Base-by-base conservation (phyloP, 1,284 basidiomycete genomes). In the Amylostereum chailletii region DNA sequence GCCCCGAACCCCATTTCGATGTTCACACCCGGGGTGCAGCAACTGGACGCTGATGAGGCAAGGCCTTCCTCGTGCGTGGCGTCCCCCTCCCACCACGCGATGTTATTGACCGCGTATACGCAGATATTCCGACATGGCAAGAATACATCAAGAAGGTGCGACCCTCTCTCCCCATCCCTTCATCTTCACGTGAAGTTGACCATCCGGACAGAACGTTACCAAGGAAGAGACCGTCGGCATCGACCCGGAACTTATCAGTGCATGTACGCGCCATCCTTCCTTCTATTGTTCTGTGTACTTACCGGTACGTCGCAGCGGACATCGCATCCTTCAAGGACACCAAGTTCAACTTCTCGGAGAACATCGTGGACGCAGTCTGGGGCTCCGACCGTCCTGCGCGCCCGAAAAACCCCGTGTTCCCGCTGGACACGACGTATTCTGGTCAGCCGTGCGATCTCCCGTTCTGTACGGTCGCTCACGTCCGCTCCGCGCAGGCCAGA, bases 31-130 rank as follows among this genome's bases (percentile, higher is more conserved):
- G 7, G 48, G 10, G 51, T 10, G 8, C 51, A 87, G 82, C 46
- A 93, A 94, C 55, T 98, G 94, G 94, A 87, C 77, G 1, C 69
- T 98, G 60, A 94, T 95, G 90, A 95, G 91, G 65, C 82, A 89
- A 58, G 94, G 93, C 4, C 62, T 91, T 32, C 80, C 81, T 65
- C 82, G 88, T 83, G 52, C 54, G 48, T 55, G 11, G 11, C 27
- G n/a, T 32, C 10, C 34, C n/a, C 19, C 27, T 37, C 36, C 36
- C 36, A 7, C 36, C 36, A 30, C 45, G 37, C 9, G 4, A 31
- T 36, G 5, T 34, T 29, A 10, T n/a, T 31, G 34, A 50, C 51
- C 44, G 56, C 32, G 40, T 7, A 43, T 6, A 9, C 10, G 42
- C 63, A 76, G 90, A 89, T 57, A 86, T 95, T 3, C 93, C 91